phyloP scores from a whole-genome alignment of 257 asterid species.

The Pogostemon cablin region DNA sequence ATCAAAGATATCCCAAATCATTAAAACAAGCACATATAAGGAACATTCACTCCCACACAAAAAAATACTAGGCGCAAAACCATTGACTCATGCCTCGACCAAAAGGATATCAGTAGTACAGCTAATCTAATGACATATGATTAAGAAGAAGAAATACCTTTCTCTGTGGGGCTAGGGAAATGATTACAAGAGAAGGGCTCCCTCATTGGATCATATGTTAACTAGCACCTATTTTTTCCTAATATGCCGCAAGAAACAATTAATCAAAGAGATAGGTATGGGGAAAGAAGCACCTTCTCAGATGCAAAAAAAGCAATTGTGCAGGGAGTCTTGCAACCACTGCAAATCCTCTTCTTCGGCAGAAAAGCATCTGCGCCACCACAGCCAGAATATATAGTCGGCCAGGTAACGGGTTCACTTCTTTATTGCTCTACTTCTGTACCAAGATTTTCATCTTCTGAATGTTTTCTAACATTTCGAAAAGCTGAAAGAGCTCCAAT shows the following conservation, averaged over 20 bases:
- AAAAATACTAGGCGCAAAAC: neutral
- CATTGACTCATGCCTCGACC: constrained; percentile 2
- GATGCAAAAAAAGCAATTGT: constrained; percentile 87
- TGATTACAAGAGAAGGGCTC: too few relatives aligned
- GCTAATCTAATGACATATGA: neutral
- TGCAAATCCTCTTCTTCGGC: constrained; percentile 67
- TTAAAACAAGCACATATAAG: constrained; percentile 28
- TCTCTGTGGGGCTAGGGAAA: constrained; percentile 42
- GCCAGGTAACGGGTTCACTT: too few relatives aligned
- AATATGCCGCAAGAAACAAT: neutral
- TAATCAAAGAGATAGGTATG: constrained; percentile 6
- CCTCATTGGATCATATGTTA: too few relatives aligned
- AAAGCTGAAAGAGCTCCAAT: constrained; percentile 70
- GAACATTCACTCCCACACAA: neutral
- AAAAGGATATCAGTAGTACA: neutral
- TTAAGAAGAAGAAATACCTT: constrained; percentile 45
- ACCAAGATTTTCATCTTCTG: constrained; percentile 79
- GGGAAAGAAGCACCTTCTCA: constrained; percentile 63
- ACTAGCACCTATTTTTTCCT: neutral
- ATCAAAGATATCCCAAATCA: constrained; percentile 56
- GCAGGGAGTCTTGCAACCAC: constrained; percentile 72
- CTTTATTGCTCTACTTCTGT: constrained; percentile 29
- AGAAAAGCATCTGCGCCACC: constrained; percentile 36
- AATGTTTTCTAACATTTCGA: constrained; percentile 63
- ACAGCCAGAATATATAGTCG: constrained; percentile 13